Percentiles rank a stretch among this genome's conserved stretches.
Conservation (phyloP, 2,329 filamentous ascomycete species). For the Calonectria multiphialidica region DNA sequence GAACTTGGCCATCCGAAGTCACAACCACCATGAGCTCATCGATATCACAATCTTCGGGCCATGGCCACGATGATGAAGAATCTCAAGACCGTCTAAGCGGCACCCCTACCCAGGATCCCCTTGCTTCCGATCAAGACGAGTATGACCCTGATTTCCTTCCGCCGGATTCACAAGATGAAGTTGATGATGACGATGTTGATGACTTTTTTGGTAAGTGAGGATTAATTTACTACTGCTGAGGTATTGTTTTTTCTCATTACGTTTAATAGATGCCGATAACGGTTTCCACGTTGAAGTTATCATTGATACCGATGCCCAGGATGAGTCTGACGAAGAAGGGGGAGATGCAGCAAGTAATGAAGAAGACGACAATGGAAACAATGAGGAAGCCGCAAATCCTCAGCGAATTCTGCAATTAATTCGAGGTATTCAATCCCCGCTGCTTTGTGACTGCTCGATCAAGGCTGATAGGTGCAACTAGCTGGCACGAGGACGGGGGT, state of each 20-base stretch:
- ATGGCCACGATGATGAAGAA: constrained; percentile 19
- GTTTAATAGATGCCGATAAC: constrained; percentile 20
- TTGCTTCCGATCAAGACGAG: constrained; percentile 40
- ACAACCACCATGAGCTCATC: constrained; percentile 1
- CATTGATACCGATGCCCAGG: constrained; percentile 24
- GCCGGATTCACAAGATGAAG: constrained; percentile 26
- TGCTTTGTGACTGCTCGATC: neutral
- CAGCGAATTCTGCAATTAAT: constrained; percentile 48
- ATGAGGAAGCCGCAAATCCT: constrained; percentile 42
- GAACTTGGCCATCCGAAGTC: neutral
- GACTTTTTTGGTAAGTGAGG: constrained; percentile 35
- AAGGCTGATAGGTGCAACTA: constrained; percentile 27
- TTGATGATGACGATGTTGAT: constrained; percentile 33
- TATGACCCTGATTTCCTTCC: constrained; percentile 26
- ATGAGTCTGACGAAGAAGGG: constrained; percentile 38
- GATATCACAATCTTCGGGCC: neutral
- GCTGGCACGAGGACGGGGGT: constrained; percentile 44
- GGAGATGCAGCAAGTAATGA: constrained; percentile 34
- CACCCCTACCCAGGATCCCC: neutral
- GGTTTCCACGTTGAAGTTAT: constrained; percentile 39
- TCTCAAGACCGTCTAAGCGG: constrained; percentile 9
- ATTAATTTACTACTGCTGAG: neutral
- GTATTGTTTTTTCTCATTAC: neutral
- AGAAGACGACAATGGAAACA: constrained; percentile 35
- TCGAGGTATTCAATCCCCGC: constrained; percentile 39